Evolutionary conservation across 2,329 filamentous ascomycete genomes (phyloP).

Genomic region (Aspergillus brunneoviolaceus): DNA sequence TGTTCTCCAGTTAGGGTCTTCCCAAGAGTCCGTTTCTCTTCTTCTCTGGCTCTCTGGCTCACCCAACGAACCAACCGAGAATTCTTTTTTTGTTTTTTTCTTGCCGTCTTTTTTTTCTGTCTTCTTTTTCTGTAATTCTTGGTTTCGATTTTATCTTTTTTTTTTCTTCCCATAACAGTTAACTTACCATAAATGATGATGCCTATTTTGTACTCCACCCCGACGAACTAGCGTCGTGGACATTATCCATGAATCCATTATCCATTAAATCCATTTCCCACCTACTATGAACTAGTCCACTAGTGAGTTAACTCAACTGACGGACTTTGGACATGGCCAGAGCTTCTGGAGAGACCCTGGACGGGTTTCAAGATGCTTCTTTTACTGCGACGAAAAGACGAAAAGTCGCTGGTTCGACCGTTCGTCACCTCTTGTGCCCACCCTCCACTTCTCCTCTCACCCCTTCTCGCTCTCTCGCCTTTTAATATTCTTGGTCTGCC

Average conservation of each 20-base stretch:
- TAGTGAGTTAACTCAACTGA: conserved; percentile 10
- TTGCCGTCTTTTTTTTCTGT: too few relatives aligned
- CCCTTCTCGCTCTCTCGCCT: conserved; percentile 6
- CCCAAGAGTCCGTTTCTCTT: not conserved
- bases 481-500: conserved; percentile 2
- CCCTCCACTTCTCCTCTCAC: conserved; percentile 13
- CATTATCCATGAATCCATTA: not conserved
- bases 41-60: not conserved
- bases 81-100: not conserved
- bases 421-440: conserved; percentile 7
- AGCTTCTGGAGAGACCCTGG: conserved; percentile 26
- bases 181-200: conserved; percentile 20
- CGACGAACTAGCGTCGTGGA: conserved; percentile 14
- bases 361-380: conserved; percentile 26
- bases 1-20: not conserved
- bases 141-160: not conserved
- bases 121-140: not conserved
- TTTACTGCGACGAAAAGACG: not conserved
- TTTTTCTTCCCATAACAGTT: not conserved
- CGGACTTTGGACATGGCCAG: conserved; percentile 21
- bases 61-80: not conserved
- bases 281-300: conserved; percentile 13
- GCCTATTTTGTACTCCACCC: conserved; percentile 19
- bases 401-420: conserved; percentile 6
- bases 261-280: conserved; percentile 3